Conservation (phyloP, 352 stramenopile species). For the Globisporangium acanthophoron region DNA sequence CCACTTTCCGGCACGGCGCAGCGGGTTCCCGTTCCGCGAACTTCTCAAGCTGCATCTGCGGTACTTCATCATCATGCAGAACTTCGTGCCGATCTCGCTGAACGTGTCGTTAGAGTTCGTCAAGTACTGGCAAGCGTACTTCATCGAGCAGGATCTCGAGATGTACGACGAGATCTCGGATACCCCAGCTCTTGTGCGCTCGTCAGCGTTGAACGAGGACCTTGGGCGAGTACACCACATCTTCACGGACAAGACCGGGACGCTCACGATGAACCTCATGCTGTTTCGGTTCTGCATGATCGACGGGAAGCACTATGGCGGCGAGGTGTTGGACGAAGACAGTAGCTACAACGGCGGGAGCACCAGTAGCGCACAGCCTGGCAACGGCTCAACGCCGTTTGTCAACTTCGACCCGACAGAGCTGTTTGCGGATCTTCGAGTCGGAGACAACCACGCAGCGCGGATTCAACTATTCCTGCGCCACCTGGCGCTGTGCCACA, state of each 20-base stretch:
- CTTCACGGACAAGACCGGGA: constrained; percentile 95
- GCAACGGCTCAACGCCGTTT: constrained; percentile 19
- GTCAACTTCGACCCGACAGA: constrained; percentile 71
- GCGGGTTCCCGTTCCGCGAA: constrained; percentile 42
- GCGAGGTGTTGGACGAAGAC: constrained; percentile 40
- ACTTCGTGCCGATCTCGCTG: constrained; percentile 98
- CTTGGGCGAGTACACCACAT: constrained; percentile 89
- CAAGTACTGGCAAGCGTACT: constrained; percentile 94
- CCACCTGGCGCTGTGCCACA: constrained; percentile 81
- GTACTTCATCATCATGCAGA: constrained; percentile 97
- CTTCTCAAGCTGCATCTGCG: constrained; percentile 79
- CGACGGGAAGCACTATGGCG: constrained; percentile 90
- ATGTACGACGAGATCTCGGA: constrained; percentile 91
- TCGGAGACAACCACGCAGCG: constrained; percentile 26
- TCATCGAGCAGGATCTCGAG: constrained; percentile 90
- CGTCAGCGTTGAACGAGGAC: constrained; percentile 89
- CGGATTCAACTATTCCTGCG: constrained; percentile 57
- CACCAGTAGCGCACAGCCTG: neutral
- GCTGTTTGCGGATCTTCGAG: constrained; percentile 51
- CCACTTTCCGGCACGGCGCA: constrained; percentile 2
- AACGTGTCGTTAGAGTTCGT: constrained; percentile 97
- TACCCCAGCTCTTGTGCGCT: constrained; percentile 76
- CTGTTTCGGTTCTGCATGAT: constrained; percentile 95
- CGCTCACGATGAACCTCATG: constrained; percentile 95
- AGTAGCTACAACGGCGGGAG: neutral